Percentiles rank a stretch among this genome's conserved stretches.
Conservation (phyloP, 192 early-diverging fungal genomes). For the Paraglomus occultum region DNA sequence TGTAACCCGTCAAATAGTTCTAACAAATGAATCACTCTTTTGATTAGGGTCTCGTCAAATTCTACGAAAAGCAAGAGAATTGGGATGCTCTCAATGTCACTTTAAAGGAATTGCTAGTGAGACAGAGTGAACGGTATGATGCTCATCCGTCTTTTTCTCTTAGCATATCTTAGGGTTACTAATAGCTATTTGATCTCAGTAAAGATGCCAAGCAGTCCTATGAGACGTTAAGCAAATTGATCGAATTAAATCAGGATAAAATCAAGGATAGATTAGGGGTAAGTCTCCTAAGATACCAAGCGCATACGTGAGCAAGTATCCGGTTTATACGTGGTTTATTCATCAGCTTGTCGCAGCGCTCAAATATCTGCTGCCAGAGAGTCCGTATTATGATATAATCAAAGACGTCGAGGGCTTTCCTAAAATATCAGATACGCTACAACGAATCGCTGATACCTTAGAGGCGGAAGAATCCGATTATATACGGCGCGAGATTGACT, state of each 20-base stretch:
- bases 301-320: background rate
- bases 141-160: background rate
- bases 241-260: conserved; percentile 48
- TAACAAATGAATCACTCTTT: background rate
- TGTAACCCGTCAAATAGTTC: too few species aligned
- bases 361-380: conserved; percentile 44
- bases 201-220: conserved; percentile 48
- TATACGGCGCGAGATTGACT: conserved; percentile 58
- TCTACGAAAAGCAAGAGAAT: conserved; percentile 58
- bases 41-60: conserved; percentile 51
- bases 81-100: conserved; percentile 35
- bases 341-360: conserved; percentile 39
- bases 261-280: conserved; percentile 41
- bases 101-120: conserved; percentile 40
- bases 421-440: conserved; percentile 36
- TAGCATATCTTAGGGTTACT: background rate
- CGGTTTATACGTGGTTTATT: conserved; percentile 5
- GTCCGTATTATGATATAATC: conserved; percentile 43
- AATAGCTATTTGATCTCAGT: conserved; percentile 25
- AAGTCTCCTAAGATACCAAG: conserved; percentile 29
- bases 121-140: conserved; percentile 33
- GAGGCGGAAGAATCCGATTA: conserved; percentile 42
- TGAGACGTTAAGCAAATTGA: conserved; percentile 52
- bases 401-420: conserved; percentile 35
- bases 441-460: conserved; percentile 31